These are phyloP conservation scores for Aotearoamyces nothofagi DNA, from an alignment of 2,329 filamentous ascomycete species.

Conservation along the genomic window DNA sequence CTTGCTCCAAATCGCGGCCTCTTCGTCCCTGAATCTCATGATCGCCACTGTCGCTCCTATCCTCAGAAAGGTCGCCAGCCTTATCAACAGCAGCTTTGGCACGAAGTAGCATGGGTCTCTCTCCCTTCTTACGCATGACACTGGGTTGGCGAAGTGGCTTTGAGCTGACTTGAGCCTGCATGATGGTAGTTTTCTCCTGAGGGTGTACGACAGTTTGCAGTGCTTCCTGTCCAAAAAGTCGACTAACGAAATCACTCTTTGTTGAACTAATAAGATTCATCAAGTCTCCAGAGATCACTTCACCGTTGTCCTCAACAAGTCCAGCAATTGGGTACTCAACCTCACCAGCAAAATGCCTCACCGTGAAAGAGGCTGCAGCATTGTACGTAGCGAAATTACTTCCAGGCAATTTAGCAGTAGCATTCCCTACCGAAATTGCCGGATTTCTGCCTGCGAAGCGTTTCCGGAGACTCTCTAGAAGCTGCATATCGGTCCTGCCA, in stretches of 20 bases:
- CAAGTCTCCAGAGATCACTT: constrained; percentile 87
- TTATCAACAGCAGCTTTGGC: constrained; percentile 23
- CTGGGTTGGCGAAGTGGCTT: constrained; percentile 88
- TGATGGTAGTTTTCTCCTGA: constrained; percentile 75
- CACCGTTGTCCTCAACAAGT: constrained; percentile 87
- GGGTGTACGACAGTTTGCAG: constrained; percentile 89
- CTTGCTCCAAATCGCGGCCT: constrained; percentile 47
- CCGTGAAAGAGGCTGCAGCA: constrained; percentile 65
- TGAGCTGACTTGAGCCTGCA: constrained; percentile 92
- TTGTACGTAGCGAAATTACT: constrained; percentile 86
- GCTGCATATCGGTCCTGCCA: constrained; percentile 74
- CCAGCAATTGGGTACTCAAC: constrained; percentile 85
- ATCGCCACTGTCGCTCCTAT: constrained; percentile 31
- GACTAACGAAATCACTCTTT: constrained; percentile 75
- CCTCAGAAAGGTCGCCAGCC: constrained; percentile 21
- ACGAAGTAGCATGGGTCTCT: constrained; percentile 13
- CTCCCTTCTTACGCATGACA: constrained; percentile 66
- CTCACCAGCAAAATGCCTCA: constrained; percentile 92
- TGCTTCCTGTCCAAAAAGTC: constrained; percentile 91
- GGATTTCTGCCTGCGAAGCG: constrained; percentile 92
- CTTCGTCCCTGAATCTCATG: constrained; percentile 21
- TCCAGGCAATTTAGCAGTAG: constrained; percentile 64
- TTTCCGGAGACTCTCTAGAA: constrained; percentile 81
- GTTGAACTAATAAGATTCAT: constrained; percentile 86
- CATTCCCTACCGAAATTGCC: constrained; percentile 64